Evolutionary conservation across 1,139 yeast genomes (phyloP), one percentile per base, ranked within the genome.

Genomic region (Protomyces gravidus): DNA sequence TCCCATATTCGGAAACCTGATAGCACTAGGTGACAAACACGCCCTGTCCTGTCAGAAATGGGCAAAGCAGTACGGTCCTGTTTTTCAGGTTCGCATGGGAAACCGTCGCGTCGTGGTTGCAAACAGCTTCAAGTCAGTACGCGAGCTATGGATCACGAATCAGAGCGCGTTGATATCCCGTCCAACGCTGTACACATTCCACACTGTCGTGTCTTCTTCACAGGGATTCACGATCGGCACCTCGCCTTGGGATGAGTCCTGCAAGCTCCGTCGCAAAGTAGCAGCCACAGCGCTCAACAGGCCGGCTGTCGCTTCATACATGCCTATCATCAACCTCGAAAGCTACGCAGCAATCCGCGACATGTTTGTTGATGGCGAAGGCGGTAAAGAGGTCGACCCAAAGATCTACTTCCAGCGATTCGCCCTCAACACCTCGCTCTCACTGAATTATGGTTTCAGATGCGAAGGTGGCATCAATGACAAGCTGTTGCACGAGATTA

Each of bases 151-250:
- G 87, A 68, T 75, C 19, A 77, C 75, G 33, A 75, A 79, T 64
- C 73, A 83, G 40, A 70, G 75, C 36, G 79, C 84, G 1, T 80
- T 80, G 63, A 82, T 81, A 65, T 86, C 94, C 0, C 72, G 95
- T 48, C 94, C 95, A 0, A 70, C 77, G 26, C 75, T 79, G 59
- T 80, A 82, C 69, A 84, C 89, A 0, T 86, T 86, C 71, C 94
- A 86, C 30, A n/a, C 61, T 30, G 74, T 86, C 6, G 80, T 86
- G 1, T 83, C 89, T 0, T 72, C 78, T 3, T 77, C 84, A 0
- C 85, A 82, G 61, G 74, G 73, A 65, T 82, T 79, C 64, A 86
- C 95, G 0, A 78, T 86, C 28, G 95, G 95, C 0, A 84, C 94
- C 0, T 85, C 92, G 0, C 94, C 94, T 1, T 81, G 78, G 67